phyloP scores from a whole-genome alignment of 768 basidiomycete genomes.

The Rhodotorula diobovata region DNA sequence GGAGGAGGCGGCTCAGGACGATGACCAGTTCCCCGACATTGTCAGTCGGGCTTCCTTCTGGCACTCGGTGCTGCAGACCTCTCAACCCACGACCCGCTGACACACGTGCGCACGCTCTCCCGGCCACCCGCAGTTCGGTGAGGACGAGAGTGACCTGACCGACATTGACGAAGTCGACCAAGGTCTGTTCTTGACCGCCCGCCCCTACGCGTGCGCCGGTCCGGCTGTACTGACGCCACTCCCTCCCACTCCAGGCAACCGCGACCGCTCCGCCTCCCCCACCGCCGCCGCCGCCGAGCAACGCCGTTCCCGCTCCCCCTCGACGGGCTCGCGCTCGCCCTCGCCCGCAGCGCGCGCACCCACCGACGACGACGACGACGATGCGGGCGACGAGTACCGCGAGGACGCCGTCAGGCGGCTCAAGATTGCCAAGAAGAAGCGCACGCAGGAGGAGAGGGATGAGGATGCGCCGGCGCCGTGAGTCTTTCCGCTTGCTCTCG shows the following conservation, averaged over 20 bases:
- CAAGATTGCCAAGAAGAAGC: slow-evolving; percentile 42
- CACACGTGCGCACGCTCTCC: no score
- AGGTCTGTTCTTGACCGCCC: slow-evolving; percentile 15
- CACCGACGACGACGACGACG: slow-evolving; percentile 31
- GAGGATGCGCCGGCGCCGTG: slow-evolving; percentile 30
- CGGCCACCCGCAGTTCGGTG: slow-evolving; percentile 56
- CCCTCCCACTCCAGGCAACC: not conserved
- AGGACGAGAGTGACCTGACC: slow-evolving; percentile 58
- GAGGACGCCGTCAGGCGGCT: slow-evolving; percentile 53
- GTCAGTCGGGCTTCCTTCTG: not conserved
- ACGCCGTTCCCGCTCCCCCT: slow-evolving; percentile 37
- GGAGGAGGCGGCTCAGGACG: slow-evolving; percentile 1
- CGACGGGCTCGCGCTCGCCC: slow-evolving; percentile 49
- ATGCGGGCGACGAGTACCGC: slow-evolving; percentile 51
- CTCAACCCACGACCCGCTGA: no score
- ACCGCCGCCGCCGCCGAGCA: slow-evolving; percentile 8
- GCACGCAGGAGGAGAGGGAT: not conserved
- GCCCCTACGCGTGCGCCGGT: not conserved
- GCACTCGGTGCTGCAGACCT: no score
- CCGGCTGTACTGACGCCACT: no score
- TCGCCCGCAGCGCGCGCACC: slow-evolving; percentile 41
- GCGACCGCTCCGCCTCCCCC: slow-evolving; percentile 3
- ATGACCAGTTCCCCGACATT: not conserved
- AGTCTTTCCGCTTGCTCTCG: slow-evolving; percentile 35
- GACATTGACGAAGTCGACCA: slow-evolving; percentile 76